Base-by-base conservation (phyloP, 2,329 filamentous ascomycete genomes). In the Colletotrichum spaethianum region DNA sequence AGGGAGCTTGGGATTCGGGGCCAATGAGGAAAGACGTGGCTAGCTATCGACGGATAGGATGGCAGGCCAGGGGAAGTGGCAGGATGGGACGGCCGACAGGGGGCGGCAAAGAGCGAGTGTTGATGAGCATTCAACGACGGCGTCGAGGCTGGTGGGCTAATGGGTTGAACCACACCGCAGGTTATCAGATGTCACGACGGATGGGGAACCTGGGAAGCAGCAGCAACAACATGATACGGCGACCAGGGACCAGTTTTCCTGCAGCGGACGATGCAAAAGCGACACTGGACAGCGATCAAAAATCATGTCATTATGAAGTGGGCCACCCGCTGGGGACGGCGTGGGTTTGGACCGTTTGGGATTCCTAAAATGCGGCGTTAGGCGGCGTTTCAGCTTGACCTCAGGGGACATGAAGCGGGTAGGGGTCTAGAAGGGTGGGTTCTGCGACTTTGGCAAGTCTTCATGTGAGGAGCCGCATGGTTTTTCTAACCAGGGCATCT, bases 371-470 rank as follows among this genome's bases (percentile, higher is more conserved):
- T 74, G 75, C 76, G 76, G 79, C 75, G 76, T 75, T 77, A 75
- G 76, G 75, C 75, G 76, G 73, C 76, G 82, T 83, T 84, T 84
- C 82, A 83, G 75, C 75, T 76, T 70, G 8, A 63, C 20, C 36
- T 63, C 61, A 63, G 61, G 48, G 26, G 26, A 63, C 26, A 40
- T 63, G 50, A 52, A 59, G 55, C 61, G 55, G 40, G 63, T n/a
- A 53, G 62, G 61, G 53, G 60, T 42, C n/a, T 23, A 42, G 40
- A 36, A 50, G 33, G 46, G 36, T 4, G 18, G 23, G 36, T 40
- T 46, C 53, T 70, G 64, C 64, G 50, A 68, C 64, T 52, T 55
- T 69, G 59, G 59, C 65, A 69, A 46, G 52, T 38, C 59, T 23
- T 55, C 4, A 64, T 46, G 53, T 44, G 52, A 64, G 59, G 59